phyloP scores from a whole-genome alignment of 2,329 filamentous ascomycete species.

The Stromatinia cepivora region DNA sequence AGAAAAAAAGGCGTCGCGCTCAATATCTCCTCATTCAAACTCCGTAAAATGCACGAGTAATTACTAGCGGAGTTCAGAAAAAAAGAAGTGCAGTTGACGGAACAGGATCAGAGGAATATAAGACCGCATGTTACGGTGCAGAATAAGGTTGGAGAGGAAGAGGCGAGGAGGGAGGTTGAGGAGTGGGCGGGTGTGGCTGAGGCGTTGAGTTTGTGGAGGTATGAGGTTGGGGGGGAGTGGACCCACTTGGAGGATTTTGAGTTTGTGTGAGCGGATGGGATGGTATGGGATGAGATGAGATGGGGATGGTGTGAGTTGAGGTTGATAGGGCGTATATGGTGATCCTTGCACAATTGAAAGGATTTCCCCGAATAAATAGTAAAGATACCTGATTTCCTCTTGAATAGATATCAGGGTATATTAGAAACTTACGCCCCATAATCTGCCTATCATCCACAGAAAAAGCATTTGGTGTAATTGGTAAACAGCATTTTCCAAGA shows the following conservation, averaged over 20 bases:
- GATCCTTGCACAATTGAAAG: too few species aligned
- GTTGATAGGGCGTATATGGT: too few species aligned
- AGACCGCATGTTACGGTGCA: constrained; percentile 25
- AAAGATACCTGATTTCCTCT: too few species aligned
- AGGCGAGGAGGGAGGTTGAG: constrained; percentile 15
- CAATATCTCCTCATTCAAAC: not conserved
- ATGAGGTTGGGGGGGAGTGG: constrained; percentile 25
- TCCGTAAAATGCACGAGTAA: not conserved
- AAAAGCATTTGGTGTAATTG: too few species aligned
- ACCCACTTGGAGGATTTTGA: constrained; percentile 22
- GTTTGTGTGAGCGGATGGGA: not conserved
- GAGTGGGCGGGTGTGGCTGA: constrained; percentile 12
- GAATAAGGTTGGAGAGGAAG: constrained; percentile 22
- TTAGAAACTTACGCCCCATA: too few species aligned
- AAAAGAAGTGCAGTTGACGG: constrained; percentile 19
- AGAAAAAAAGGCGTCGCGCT: constrained; percentile 9
- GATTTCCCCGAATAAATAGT: too few species aligned
- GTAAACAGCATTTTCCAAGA: too few species aligned
- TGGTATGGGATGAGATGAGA: too few species aligned
- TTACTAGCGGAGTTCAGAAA: not conserved
- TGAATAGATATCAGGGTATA: too few species aligned
- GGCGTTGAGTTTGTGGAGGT: constrained; percentile 23
- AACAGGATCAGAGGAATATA: constrained; percentile 18
- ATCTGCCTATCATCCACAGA: too few species aligned
- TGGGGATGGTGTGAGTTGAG: too few species aligned